phyloP scores from a whole-genome alignment of 306 rosid species.

The Dryas octopetala region DNA sequence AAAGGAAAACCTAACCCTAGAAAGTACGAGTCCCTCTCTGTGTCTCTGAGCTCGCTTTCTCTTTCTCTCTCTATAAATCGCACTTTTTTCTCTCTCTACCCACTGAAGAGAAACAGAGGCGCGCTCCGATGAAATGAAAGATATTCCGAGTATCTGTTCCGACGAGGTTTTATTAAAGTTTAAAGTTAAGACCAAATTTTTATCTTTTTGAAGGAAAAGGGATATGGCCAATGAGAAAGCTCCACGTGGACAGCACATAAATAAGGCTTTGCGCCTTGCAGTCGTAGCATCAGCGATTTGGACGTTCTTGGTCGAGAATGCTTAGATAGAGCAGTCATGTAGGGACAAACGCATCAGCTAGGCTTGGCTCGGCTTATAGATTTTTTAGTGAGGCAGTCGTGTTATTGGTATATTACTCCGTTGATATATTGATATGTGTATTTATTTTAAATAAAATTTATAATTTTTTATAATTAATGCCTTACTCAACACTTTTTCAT shows the following conservation, averaged over 20 bases:
- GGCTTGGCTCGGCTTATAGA: slow-evolving; percentile 12
- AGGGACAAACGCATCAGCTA: slow-evolving; percentile 14
- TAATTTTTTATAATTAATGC: too few relatives aligned
- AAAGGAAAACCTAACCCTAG: slow-evolving; percentile 15
- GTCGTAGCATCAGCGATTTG: slow-evolving; percentile 36
- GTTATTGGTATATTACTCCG: too few relatives aligned
- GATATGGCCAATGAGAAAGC: background rate
- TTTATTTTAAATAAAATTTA: too few relatives aligned
- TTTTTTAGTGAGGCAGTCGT: too few relatives aligned
- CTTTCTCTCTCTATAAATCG: slow-evolving; percentile 34
- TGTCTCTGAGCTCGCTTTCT: background rate
- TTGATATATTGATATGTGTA: too few relatives aligned
- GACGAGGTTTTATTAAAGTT: slow-evolving; percentile 35
- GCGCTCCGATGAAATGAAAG: slow-evolving; percentile 35
- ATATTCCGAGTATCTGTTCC: slow-evolving; percentile 49
- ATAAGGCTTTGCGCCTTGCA: background rate
- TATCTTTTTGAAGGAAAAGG: background rate
- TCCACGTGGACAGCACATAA: slow-evolving; percentile 45
- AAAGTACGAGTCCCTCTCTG: slow-evolving; percentile 17
- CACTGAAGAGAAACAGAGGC: slow-evolving; percentile 26
- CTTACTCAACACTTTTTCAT: too few relatives aligned
- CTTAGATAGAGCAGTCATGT: slow-evolving; percentile 7
- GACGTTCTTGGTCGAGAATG: slow-evolving; percentile 51
- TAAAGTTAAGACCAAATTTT: background rate
- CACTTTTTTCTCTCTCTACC: slow-evolving; percentile 33